Base-by-base conservation (phyloP, 306 rosid species). In the Inga oerstediana region DNA sequence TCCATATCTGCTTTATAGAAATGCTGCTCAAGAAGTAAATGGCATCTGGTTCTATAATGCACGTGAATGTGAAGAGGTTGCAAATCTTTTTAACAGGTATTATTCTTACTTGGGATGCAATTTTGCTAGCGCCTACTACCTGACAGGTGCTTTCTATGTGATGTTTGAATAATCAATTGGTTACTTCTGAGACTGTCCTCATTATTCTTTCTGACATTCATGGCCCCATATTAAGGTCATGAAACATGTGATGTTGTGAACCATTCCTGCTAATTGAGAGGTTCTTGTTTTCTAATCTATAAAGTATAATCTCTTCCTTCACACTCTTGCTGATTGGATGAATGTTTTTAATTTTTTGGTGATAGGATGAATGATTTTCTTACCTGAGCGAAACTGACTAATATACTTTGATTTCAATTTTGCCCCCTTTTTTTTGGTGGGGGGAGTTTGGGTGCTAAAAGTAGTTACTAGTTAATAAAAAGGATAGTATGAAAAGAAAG, bases 1-100 rank as follows among this genome's bases (percentile, higher is more conserved):
- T 77, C 93, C 93, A 34, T 90, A 90, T 90, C 85, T 90, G 58
- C 85, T 90, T 13, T 90, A 90, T 84, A 86, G 93, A 88, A 90
- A 90, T 82, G 93, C 93, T 69, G 89, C 88, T 66, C 93, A 90
- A 86, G 93, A 90, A 86, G 93, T 90, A 81, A 90, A 90, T 74
- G 93, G 93, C 20, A 90, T 90, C 75, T 90, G 93, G 93, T 90
- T 90, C 79, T 90, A 90, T 65, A 88, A 90, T 84, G 72, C 91
- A 2, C 93, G 89, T 1, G 93, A 90, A 80, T 90, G 93, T 84
- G 91, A 90, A 84, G 93, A 90, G 84, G 91, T 88, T 82, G 93
- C 91, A 46, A 86, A 86, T 90, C 93, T 90, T 58, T 88, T 90
- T 82, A 90, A 79, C 91, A 90, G 93, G 93, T 90, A 90, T 67